Base-by-base conservation (phyloP, 352 stramenopile species). In the Phytophthora niederhauseri region DNA sequence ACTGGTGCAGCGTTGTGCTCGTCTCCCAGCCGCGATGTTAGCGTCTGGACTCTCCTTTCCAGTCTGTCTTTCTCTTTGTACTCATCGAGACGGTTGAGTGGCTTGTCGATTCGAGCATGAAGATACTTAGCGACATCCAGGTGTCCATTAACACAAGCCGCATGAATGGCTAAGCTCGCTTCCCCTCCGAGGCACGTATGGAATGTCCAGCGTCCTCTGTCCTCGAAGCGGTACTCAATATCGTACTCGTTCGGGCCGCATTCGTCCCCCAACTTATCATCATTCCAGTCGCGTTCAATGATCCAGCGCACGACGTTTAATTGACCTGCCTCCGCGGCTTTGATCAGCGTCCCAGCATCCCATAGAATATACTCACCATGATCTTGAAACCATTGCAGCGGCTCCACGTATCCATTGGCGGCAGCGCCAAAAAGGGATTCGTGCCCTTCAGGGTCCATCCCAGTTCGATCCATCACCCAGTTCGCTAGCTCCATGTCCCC, bases 81-180 rank as follows among this genome's bases (percentile, higher is more conserved):
- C 54, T 45, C 7, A 31, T 68, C 52, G 15, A 24, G n/a, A 12
- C 22, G 1, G 15, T 61, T 49, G 0, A 24, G 9, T 11, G 64
- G 57, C 24, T 45, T 61, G 19, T 61, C 50, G 5, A 60, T 34
- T 12, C 24, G 30, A 9, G 64, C 38, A 8, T 22, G 41, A 20
- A 71, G 36, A 43, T 60, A 71, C 24, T 71, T 61, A 6, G 64
- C 64, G 50, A 71, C 57, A n/a, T 71, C 64, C 30, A 71, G 41
- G 17, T 71, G 64, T 8, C 57, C 64, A 24, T 66, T 71, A 2
- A 65, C 36, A 26, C 54, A 56, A 48, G 63, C 63, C 14, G 38
- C 50, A 19, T 71, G 64, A 19, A 71, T 71, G 7, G 49, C 56
- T 12, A 71, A 22, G 34, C 26, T 71, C n/a, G 64, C 63, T 31